Evolutionary conservation across 345 rosid genomes (phyloP).

Genomic region (Dovyalis caffra): DNA sequence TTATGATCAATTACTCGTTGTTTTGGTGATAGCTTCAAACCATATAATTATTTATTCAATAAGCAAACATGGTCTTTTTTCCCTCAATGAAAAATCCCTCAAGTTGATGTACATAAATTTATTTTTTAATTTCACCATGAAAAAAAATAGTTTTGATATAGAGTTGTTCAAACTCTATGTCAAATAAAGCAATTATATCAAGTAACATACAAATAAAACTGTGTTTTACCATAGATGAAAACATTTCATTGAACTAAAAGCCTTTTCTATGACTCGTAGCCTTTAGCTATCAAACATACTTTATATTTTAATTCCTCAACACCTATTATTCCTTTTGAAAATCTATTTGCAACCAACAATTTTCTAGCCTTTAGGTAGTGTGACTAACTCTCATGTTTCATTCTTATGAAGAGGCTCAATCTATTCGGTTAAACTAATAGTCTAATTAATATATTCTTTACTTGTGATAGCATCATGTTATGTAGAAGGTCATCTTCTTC

Average conservation of each 20-base stretch:
- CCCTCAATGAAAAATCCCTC: not conserved
- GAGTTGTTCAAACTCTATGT: not conserved
- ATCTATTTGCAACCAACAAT: not conserved
- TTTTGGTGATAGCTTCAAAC: not conserved
- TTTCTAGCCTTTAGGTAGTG: not conserved
- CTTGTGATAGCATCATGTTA: no score
- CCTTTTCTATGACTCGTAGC: not conserved
- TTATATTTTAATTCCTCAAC: not conserved
- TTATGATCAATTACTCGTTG: not conserved
- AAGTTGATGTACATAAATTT: not conserved
- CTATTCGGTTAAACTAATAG: not conserved
- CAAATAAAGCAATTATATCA: not conserved
- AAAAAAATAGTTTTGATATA: conserved; percentile 1
- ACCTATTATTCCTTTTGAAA: not conserved
- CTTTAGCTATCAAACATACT: not conserved
- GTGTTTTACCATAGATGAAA: conserved; percentile 1
- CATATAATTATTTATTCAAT: not conserved
- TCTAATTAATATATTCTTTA: not conserved
- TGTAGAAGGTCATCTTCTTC: not conserved
- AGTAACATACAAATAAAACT: not conserved
- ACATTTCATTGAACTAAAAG: not conserved
- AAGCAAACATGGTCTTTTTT: conserved; percentile 2
- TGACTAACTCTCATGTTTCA: not conserved
- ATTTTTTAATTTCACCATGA: not conserved
- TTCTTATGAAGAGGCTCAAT: not conserved